Conservation (phyloP, 805 yeast species). For the Yarrowia deformans region DNA sequence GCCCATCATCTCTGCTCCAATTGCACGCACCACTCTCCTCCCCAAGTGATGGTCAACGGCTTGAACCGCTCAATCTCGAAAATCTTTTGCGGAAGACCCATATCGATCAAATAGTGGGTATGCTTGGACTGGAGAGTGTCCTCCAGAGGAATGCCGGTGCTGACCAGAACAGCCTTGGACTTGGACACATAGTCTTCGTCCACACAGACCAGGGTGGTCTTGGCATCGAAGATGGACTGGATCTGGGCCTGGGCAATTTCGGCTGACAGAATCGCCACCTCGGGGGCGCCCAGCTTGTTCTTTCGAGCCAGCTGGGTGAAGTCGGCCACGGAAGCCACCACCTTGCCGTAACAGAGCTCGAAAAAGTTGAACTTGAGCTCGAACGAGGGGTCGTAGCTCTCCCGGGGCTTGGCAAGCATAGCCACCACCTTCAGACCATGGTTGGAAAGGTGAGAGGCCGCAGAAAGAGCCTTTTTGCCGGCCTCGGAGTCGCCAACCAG, state of each 20-base stretch:
- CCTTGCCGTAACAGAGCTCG: slow-evolving; percentile 39
- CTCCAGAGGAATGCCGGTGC: slow-evolving; percentile 42
- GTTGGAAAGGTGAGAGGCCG: slow-evolving; percentile 79
- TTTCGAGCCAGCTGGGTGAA: slow-evolving; percentile 16
- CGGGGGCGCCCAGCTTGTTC: slow-evolving; percentile 28
- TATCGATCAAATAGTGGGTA: slow-evolving; percentile 67
- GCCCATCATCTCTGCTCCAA: slow-evolving; percentile 4
- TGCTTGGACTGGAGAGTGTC: slow-evolving; percentile 58
- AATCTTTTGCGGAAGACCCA: slow-evolving; percentile 71
- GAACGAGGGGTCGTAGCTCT: slow-evolving; percentile 5
- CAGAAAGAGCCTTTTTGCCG: slow-evolving; percentile 76
- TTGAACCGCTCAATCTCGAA: slow-evolving; percentile 55
- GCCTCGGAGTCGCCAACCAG: slow-evolving; percentile 74
- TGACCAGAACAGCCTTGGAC: slow-evolving; percentile 22
- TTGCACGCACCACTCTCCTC: slow-evolving; percentile 35
- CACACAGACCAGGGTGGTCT: slow-evolving; percentile 13
- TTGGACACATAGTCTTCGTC: slow-evolving; percentile 11
- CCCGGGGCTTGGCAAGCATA: slow-evolving; percentile 46
- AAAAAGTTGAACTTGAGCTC: slow-evolving; percentile 36
- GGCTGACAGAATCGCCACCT: slow-evolving; percentile 14
- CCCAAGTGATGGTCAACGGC: slow-evolving; percentile 48
- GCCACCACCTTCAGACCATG: slow-evolving; percentile 69
- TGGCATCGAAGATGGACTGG: slow-evolving; percentile 17
- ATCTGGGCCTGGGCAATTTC: not conserved
- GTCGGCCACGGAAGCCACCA: slow-evolving; percentile 5